Evolutionary conservation across 768 basidiomycete genomes (phyloP).

Genomic region (Pholiota molesta): DNA sequence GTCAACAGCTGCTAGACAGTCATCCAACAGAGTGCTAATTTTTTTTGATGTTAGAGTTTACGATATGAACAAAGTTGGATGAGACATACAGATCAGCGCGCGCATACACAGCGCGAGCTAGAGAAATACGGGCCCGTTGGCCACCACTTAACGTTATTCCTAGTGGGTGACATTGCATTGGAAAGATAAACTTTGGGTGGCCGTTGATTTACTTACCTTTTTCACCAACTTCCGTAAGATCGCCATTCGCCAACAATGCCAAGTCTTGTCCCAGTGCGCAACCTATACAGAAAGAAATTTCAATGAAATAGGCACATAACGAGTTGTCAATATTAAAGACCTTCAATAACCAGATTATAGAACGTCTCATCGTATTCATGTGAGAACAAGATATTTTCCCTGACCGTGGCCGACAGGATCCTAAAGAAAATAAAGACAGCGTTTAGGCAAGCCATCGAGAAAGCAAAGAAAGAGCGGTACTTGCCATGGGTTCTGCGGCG

Average conservation of each 20-base stretch:
- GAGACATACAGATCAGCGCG: constrained; percentile 79
- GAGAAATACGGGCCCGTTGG: constrained; percentile 78
- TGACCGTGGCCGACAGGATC: constrained; percentile 84
- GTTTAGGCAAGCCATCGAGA: constrained; percentile 1
- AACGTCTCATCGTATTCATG: constrained; percentile 86
- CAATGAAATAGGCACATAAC: not conserved
- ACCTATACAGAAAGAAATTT: constrained; percentile 39
- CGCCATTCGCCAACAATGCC: constrained; percentile 77
- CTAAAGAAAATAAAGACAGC: constrained; percentile 34
- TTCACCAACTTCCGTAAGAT: constrained; percentile 85
- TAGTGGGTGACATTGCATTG: not conserved
- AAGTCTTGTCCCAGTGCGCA: constrained; percentile 88
- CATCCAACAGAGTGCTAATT: constrained; percentile 76
- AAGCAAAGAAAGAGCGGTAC: constrained; percentile 15
- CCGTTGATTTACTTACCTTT: constrained; percentile 52
- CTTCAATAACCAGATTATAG: constrained; percentile 82
- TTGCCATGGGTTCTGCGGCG: constrained; percentile 86
- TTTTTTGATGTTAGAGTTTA: not conserved
- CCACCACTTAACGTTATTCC: constrained; percentile 71
- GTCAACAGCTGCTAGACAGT: constrained; percentile 85
- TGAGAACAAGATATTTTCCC: constrained; percentile 92
- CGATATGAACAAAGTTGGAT: not conserved
- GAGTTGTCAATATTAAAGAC: constrained; percentile 33
- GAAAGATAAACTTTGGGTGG: constrained; percentile 17
- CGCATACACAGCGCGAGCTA: constrained; percentile 90